phyloP scores from a whole-genome alignment of 176 grass and related monocot species.

The Saccharum spontaneum region DNA sequence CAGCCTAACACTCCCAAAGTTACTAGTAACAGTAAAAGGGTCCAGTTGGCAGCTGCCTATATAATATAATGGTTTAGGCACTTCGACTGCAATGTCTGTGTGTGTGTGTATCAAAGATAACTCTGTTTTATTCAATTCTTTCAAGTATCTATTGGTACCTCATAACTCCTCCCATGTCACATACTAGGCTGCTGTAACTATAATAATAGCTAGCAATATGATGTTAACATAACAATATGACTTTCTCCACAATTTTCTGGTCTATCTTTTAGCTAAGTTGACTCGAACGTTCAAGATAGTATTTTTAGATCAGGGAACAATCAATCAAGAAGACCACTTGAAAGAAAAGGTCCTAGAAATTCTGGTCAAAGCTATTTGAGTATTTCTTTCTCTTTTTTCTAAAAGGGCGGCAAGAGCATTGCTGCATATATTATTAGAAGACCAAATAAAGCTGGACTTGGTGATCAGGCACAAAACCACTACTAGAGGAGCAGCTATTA shows the following conservation, averaged over 20 bases:
- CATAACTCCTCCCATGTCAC: background rate
- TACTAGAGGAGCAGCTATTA: background rate
- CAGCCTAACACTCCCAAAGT: too few species aligned
- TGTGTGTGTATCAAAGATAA: background rate
- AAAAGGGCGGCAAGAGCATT: background rate
- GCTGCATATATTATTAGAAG: background rate
- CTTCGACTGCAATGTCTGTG: background rate
- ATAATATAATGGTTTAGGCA: background rate
- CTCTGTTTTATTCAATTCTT: background rate
- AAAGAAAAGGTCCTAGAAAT: background rate
- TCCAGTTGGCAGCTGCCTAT: background rate
- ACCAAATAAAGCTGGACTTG: background rate
- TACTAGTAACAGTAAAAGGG: too few species aligned
- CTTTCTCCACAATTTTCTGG: background rate
- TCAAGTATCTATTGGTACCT: background rate
- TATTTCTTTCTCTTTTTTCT: background rate
- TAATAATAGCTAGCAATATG: background rate
- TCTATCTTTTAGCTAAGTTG: background rate
- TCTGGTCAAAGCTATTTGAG: background rate
- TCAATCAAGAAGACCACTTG: too few species aligned
- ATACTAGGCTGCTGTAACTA: too few species aligned
- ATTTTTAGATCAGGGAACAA: background rate
- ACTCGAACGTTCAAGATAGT: background rate
- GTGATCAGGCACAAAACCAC: background rate
- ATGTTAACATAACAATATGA: background rate